phyloP scores from a whole-genome alignment of 176 grass and related monocot genomes.

The Oryza coarctata region DNA sequence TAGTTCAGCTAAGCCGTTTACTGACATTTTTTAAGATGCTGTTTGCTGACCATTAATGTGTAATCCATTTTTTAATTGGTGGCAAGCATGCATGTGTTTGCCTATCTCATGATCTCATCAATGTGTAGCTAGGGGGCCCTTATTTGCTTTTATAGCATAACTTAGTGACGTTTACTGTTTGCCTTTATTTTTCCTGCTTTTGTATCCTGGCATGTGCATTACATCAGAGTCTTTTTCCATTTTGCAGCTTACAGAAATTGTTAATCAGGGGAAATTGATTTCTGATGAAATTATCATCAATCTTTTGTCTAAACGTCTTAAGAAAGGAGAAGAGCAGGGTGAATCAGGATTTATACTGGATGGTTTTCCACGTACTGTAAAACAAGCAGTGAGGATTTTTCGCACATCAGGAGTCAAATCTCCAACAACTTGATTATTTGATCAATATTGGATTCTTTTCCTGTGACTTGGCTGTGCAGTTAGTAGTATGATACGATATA shows the following conservation, averaged over 20 bases:
- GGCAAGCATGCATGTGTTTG: neutral
- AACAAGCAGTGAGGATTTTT: constrained; percentile 73
- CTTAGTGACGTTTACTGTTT: neutral
- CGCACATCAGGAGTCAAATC: neutral
- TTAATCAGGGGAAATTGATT: constrained; percentile 86
- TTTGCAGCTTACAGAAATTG: constrained; percentile 74
- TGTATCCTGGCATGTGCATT: neutral
- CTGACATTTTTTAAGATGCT: neutral
- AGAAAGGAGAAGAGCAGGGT: constrained; percentile 67
- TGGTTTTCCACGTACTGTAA: constrained; percentile 91
- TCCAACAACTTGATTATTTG: neutral
- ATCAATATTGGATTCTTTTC: neutral
- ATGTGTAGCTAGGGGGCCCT: neutral
- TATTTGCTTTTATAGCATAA: neutral
- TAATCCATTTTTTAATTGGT: neutral
- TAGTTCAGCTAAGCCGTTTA: neutral
- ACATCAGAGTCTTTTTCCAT: constrained; percentile 1
- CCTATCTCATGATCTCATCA: neutral
- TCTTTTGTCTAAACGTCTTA: constrained; percentile 72
- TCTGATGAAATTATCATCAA: constrained; percentile 95
- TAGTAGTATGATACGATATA: neutral
- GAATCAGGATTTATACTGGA: constrained; percentile 99
- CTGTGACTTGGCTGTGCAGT: neutral
- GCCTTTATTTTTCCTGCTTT: neutral
- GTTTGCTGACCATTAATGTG: neutral